phyloP scores from a whole-genome alignment of 2,329 filamentous ascomycete genomes.

The Didymella keratinophila region DNA sequence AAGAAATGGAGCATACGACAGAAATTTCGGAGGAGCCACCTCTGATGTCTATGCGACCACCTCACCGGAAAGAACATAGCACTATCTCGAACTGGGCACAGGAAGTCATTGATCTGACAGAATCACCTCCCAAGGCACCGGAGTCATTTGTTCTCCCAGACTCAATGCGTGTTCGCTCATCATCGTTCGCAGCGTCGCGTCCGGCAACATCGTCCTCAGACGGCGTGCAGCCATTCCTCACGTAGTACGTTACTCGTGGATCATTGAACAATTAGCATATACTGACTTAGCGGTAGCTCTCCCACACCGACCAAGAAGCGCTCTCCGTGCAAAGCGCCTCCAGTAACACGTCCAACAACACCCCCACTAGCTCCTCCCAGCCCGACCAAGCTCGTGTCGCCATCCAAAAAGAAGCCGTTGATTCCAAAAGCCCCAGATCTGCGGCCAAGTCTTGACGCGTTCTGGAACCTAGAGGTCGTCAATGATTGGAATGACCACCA shows the following conservation, averaged over 20 bases:
- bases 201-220: constrained; percentile 42
- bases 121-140: constrained; percentile 34
- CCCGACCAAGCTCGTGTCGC: constrained; percentile 48
- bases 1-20: constrained; percentile 11
- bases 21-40: constrained; percentile 16
- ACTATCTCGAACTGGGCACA: constrained; percentile 43
- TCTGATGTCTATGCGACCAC: constrained; percentile 33
- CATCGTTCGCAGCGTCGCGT: constrained; percentile 39
- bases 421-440: constrained; percentile 43
- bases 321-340: constrained; percentile 46
- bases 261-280: background rate
- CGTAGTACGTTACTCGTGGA: constrained; percentile 34
- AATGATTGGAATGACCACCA: constrained; percentile 50
- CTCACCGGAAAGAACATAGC: constrained; percentile 37
- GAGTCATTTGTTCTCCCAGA: constrained; percentile 31
- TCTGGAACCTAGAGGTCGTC: constrained; percentile 49
- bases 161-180: constrained; percentile 30
- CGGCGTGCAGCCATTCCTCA: constrained; percentile 39
- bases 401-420: constrained; percentile 44
- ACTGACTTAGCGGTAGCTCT: constrained; percentile 27
- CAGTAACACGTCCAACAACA: constrained; percentile 41
- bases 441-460: constrained; percentile 49
- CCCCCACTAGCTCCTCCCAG: constrained; percentile 39
- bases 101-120: constrained; percentile 45
- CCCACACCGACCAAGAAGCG: constrained; percentile 45